phyloP scores from a whole-genome alignment of 2,329 filamentous ascomycete species.

The Pseudogymnoascus sp. region DNA sequence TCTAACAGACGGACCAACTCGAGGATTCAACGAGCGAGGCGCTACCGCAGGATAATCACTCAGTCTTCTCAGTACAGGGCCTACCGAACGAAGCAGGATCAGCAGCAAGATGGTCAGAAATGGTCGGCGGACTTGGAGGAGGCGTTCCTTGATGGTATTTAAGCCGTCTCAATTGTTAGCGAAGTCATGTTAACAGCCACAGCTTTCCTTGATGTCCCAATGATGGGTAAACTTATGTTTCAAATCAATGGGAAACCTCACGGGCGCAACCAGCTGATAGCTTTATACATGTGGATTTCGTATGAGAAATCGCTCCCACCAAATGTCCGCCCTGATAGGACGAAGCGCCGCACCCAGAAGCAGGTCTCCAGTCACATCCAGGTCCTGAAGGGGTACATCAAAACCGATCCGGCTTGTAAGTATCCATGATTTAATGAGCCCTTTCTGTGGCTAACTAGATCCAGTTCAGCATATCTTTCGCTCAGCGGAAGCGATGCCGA shows the following conservation, averaged over 20 bases:
- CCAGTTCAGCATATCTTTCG: constrained; percentile 32
- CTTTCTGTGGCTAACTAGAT: background rate
- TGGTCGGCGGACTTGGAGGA: constrained; percentile 58
- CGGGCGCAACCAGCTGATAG: constrained; percentile 64
- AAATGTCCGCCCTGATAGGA: constrained; percentile 40
- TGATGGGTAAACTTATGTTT: constrained; percentile 60
- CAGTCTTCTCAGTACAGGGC: constrained; percentile 56
- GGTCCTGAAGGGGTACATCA: constrained; percentile 61
- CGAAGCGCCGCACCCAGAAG: constrained; percentile 43
- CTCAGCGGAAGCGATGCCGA: constrained; percentile 42
- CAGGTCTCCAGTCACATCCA: constrained; percentile 67
- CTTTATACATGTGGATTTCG: constrained; percentile 57
- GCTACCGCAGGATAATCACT: constrained; percentile 46
- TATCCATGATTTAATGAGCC: constrained; percentile 13
- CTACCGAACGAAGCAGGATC: constrained; percentile 57
- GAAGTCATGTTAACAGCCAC: constrained; percentile 17
- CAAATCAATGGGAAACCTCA: constrained; percentile 56
- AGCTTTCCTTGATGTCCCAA: constrained; percentile 59
- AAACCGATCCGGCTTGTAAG: constrained; percentile 57
- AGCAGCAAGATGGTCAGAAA: constrained; percentile 51
- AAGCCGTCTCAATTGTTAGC: constrained; percentile 1
- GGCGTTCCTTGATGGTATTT: constrained; percentile 60
- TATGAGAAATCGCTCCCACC: constrained; percentile 34
- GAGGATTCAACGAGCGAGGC: constrained; percentile 24
- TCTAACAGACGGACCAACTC: constrained; percentile 25